These are phyloP conservation scores for Phytophthora ohioensis DNA, from an alignment of 352 stramenopile species.

Conservation along the genomic window DNA sequence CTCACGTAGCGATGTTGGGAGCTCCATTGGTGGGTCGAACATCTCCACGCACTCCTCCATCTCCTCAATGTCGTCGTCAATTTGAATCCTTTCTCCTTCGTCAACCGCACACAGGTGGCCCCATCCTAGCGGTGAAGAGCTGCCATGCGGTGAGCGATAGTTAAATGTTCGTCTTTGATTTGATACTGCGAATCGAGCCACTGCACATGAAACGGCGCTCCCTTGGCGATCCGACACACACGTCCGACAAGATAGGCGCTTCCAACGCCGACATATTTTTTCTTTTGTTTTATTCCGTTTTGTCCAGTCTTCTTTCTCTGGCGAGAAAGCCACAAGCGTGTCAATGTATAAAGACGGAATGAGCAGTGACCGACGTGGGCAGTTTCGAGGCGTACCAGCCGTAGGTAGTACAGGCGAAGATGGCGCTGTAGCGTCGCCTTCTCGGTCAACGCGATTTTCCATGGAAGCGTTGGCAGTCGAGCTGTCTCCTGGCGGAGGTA, in stretches of 20 bases:
- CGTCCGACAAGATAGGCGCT: conserved; percentile 5
- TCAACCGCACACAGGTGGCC: conserved; percentile 5
- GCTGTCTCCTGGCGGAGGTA: too few relatives aligned
- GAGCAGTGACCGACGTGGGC: conserved; percentile 1
- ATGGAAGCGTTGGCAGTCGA: too few relatives aligned
- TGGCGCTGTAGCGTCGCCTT: too few relatives aligned
- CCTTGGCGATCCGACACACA: conserved; percentile 7
- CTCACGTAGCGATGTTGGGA: conserved; percentile 10
- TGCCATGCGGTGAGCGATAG: conserved; percentile 11
- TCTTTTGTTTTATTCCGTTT: conserved; percentile 3
- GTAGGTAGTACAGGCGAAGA: too few relatives aligned
- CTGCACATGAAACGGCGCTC: conserved; percentile 15
- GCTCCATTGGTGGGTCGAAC: neutral
- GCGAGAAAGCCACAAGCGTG: conserved; percentile 15
- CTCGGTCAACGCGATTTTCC: too few relatives aligned
- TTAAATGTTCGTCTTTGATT: conserved; percentile 11
- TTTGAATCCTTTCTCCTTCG: conserved; percentile 1
- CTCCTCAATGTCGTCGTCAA: conserved; percentile 1
- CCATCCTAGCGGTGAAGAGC: conserved; percentile 2
- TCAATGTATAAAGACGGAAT: conserved; percentile 16
- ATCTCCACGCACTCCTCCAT: conserved; percentile 12
- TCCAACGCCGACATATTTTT: neutral
- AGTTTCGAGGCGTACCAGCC: neutral
- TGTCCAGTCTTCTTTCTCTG: conserved; percentile 20
- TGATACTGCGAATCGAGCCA: conserved; percentile 23